Evolutionary conservation across 306 rosid species (phyloP).

Genomic region (Malus domestica): DNA sequence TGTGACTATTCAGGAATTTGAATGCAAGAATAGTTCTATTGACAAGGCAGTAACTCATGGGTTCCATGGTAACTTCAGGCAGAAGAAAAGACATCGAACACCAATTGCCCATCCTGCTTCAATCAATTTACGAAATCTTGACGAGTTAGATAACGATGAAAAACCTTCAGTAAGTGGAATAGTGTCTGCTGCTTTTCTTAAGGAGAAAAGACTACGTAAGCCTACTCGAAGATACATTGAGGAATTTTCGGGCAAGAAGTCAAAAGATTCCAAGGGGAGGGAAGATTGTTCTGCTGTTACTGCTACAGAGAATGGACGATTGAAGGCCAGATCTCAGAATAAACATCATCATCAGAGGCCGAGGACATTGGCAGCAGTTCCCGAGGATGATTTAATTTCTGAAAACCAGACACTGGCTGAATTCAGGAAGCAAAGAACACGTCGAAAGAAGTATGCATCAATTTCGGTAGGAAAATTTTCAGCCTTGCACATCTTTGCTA

Average conservation of each 20-base stretch:
- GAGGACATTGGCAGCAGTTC: slow-evolving; percentile 37
- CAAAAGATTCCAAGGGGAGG: slow-evolving; percentile 29
- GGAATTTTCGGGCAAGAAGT: slow-evolving; percentile 47
- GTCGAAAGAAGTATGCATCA: slow-evolving; percentile 51
- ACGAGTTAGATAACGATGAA: slow-evolving; percentile 36
- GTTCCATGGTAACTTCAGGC: slow-evolving; percentile 37
- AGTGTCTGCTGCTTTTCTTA: slow-evolving; percentile 30
- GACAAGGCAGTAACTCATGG: slow-evolving; percentile 32
- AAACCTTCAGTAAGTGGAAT: slow-evolving; percentile 28
- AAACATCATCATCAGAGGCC: slow-evolving; percentile 29
- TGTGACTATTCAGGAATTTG: slow-evolving; percentile 47
- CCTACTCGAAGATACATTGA: slow-evolving; percentile 74
- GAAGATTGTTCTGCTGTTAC: slow-evolving; percentile 29
- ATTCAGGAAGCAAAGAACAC: slow-evolving; percentile 34
- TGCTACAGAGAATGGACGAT: slow-evolving; percentile 29
- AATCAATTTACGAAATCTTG: slow-evolving; percentile 29
- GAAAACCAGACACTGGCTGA: slow-evolving; percentile 38
- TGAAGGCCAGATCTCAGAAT: slow-evolving; percentile 24
- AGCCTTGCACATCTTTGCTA: neutral
- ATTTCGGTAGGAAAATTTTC: neutral
- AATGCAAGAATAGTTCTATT: slow-evolving; percentile 42
- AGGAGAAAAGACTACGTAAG: slow-evolving; percentile 72
- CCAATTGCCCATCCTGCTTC: slow-evolving; percentile 40
- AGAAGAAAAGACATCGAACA: slow-evolving; percentile 38
- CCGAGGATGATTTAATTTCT: slow-evolving; percentile 30